Evolutionary conservation across 1,139 yeast genomes (phyloP), one percentile per base, ranked within the genome.

Genomic region (Suhomyces bribrorum): DNA sequence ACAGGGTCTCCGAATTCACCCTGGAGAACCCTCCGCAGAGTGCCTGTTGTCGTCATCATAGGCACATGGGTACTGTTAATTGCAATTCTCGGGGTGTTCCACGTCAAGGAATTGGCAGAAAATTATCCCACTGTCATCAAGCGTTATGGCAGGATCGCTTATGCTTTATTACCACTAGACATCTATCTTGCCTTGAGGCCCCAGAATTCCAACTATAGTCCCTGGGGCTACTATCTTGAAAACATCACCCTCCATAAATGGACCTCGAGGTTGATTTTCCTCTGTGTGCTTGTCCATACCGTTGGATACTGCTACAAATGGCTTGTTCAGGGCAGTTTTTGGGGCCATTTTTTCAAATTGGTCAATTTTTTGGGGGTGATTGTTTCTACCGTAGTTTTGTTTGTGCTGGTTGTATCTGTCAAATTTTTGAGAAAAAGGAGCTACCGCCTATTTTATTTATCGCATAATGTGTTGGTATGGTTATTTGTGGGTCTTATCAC

Each of bases 161-260:
- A 79, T 48, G 77, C 83, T 2, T 58, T 83, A 41, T 62, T 86
- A 16, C 94, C 95, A 0, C 62, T 87, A 24, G 71, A 81, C 40
- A 62, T 86, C 9, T 70, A 81, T 35, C 57, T 88, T 12, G 77
- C 81, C 0, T 52, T 85, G 24, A 65, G 86, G 36, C 53, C 55
- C 2, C 89, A 95, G 3, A 52, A 54, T 35, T 34, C 45, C 8
- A 70, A 79, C 2, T 65, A 73, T 38, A 24, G 26, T 7, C 34
- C 38, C 9, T 30, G 46, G 45, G 56, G 53, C n/a, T 47, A 37
- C 38, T 87, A 86, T 50, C 59, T 86, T 41, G 69, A 75, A 29
- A 58, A 81, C 11, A 52, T 87, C 5, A 68, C 67, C 9, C 53
- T 86, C 11, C 97, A 89, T 61, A 87, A 86, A 57, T 87, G 96